A percentile compares a stretch with the other conserved stretches of the same genome.
phyloP scores from a whole-genome alignment of 257 asterid species.

The Salvia splendens region DNA sequence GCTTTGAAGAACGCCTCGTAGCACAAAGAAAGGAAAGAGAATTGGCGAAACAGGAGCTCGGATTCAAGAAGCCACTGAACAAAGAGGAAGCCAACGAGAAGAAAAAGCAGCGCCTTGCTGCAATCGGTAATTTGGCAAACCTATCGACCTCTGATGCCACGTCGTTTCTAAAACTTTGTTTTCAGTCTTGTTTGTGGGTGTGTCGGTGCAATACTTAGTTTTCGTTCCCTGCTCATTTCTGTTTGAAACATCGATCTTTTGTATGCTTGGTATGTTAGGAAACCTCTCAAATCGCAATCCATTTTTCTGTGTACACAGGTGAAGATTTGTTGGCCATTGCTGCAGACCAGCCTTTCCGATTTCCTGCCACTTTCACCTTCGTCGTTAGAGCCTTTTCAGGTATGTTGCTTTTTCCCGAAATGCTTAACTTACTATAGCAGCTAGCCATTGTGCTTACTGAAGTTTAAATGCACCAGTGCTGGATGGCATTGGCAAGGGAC shows the following conservation, averaged over 20 bases:
- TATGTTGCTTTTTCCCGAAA: slow-evolving; percentile 27
- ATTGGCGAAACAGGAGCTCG: slow-evolving; percentile 66
- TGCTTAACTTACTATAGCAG: not conserved
- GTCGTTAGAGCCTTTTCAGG: slow-evolving; percentile 99
- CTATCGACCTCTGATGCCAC: not conserved
- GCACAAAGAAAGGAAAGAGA: slow-evolving; percentile 86
- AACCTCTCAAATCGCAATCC: slow-evolving; percentile 20
- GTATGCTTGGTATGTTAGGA: not conserved
- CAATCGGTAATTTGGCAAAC: slow-evolving; percentile 62
- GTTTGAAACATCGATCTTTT: not conserved
- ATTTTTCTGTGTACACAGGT: slow-evolving; percentile 48
- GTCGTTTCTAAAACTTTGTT: not conserved
- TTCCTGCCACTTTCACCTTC: slow-evolving; percentile 98
- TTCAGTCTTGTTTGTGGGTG: not conserved
- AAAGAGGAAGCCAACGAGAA: slow-evolving; percentile 71
- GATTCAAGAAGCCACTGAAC: slow-evolving; percentile 78
- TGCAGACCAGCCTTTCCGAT: slow-evolving; percentile 96
- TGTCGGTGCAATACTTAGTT: too few species aligned
- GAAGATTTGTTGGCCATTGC: slow-evolving; percentile 93
- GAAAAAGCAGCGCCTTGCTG: slow-evolving; percentile 92
- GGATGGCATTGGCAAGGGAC: slow-evolving; percentile 99
- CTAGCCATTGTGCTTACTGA: slow-evolving; percentile 34
- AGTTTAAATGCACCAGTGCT: slow-evolving; percentile 58
- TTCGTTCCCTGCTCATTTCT: not conserved
- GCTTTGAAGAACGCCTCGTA: slow-evolving; percentile 89